These are phyloP conservation scores for Ramularia collo-cygni DNA, from an alignment of 2,329 filamentous ascomycete genomes.

Conservation along the genomic window DNA sequence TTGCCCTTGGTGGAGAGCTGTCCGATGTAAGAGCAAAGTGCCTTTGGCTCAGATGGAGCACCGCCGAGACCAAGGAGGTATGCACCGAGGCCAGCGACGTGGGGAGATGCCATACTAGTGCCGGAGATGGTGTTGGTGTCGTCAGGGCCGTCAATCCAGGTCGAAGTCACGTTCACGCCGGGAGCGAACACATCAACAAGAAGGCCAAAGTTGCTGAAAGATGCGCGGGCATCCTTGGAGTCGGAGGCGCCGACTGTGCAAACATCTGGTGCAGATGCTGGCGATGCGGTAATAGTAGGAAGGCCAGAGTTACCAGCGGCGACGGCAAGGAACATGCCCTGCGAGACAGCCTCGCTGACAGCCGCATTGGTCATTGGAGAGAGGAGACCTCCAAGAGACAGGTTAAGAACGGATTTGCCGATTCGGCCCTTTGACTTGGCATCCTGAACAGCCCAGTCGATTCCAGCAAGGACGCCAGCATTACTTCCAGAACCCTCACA, in stretches of 20 bases:
- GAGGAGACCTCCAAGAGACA: conserved; percentile 36
- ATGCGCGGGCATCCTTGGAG: conserved; percentile 27
- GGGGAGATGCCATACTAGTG: conserved; percentile 61
- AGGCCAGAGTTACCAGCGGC: conserved; percentile 33
- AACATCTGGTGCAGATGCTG: conserved; percentile 28
- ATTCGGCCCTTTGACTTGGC: conserved; percentile 78
- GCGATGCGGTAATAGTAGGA: conserved; percentile 27
- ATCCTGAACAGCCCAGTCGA: conserved; percentile 39
- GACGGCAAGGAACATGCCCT: conserved; percentile 36
- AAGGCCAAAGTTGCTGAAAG: conserved; percentile 36
- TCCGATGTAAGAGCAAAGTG: conserved; percentile 43
- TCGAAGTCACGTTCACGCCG: conserved; percentile 40
- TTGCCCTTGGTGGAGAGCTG: conserved; percentile 36
- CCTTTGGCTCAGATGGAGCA: conserved; percentile 29
- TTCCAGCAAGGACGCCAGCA: conserved; percentile 42
- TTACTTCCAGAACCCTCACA: conserved; percentile 41
- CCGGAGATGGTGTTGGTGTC: conserved; percentile 46
- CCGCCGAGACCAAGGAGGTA: conserved; percentile 54
- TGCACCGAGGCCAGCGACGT: conserved; percentile 60
- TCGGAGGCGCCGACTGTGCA: conserved; percentile 34
- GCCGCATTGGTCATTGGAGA: conserved; percentile 34
- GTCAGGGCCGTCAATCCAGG: conserved; percentile 41
- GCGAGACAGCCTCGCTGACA: conserved; percentile 30
- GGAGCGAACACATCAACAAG: conserved; percentile 40
- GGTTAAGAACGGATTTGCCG: conserved; percentile 26